Evolutionary conservation across 768 basidiomycete species (phyloP).

Genomic region (Russula dissimulans): DNA sequence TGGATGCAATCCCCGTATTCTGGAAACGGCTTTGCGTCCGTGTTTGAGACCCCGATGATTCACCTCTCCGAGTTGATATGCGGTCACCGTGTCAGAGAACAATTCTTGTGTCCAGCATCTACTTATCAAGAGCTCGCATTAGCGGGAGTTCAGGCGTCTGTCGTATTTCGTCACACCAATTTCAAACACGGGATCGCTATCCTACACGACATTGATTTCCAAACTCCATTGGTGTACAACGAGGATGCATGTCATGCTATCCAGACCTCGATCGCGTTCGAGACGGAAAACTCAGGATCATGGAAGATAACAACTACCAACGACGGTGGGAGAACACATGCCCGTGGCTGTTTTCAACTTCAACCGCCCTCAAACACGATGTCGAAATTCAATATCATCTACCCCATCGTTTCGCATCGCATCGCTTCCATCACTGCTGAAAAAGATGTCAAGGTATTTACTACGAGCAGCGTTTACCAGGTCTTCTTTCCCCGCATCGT

Average conservation of each 20-base stretch:
- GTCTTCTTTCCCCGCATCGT: slow-evolving; percentile 64
- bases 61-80: slow-evolving; percentile 37
- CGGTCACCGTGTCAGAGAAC: slow-evolving; percentile 45
- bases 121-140: slow-evolving; percentile 52
- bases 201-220: slow-evolving; percentile 39
- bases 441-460: slow-evolving; percentile 38
- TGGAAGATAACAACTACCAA: slow-evolving; percentile 40
- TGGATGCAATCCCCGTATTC: slow-evolving; percentile 27
- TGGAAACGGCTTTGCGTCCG: slow-evolving; percentile 30
- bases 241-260: slow-evolving; percentile 28
- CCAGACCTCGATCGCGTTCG: slow-evolving; percentile 32
- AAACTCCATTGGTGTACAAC: slow-evolving; percentile 45
- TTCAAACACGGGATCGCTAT: slow-evolving; percentile 29
- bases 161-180: slow-evolving; percentile 25
- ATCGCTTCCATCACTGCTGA: slow-evolving; percentile 25
- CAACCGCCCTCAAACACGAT: slow-evolving; percentile 26
- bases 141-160: slow-evolving; percentile 35
- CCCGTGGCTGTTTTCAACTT: slow-evolving; percentile 36
- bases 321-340: slow-evolving; percentile 30
- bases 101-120: slow-evolving; percentile 54
- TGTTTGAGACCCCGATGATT: slow-evolving; percentile 46
- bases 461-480: slow-evolving; percentile 49
- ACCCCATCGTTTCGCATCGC: slow-evolving; percentile 30
- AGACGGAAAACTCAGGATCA: slow-evolving; percentile 29
- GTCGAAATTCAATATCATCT: slow-evolving; percentile 31